These are phyloP conservation scores for Aurantiochytrium sp. DNA, from an alignment of 108 stramenopile genomes.

Conservation along the genomic window DNA sequence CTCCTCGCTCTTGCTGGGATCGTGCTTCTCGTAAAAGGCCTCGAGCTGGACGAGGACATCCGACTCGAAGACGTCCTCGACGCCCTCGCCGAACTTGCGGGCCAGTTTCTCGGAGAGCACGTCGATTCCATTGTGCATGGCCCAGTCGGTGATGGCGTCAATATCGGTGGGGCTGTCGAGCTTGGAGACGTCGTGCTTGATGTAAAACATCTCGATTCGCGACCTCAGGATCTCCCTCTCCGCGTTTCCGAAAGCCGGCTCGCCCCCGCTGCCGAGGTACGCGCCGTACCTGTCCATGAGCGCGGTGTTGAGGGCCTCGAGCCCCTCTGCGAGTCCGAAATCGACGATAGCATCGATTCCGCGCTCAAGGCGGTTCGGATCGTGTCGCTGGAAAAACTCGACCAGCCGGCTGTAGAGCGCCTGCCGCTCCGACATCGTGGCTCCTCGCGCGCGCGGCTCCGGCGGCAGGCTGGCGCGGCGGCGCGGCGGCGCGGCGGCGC, in stretches of 20 bases:
- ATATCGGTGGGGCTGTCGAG: constrained; percentile 19
- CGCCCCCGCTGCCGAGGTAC: background rate
- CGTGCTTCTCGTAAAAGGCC: constrained; percentile 11
- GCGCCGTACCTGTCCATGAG: constrained; percentile 7
- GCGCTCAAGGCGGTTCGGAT: background rate
- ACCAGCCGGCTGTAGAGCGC: background rate
- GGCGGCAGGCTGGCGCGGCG: background rate
- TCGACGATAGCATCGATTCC: background rate
- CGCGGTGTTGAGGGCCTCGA: background rate
- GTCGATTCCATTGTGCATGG: constrained; percentile 1
- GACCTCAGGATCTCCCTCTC: background rate
- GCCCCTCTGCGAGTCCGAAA: constrained; percentile 19
- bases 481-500: background rate
- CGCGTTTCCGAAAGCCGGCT: background rate
- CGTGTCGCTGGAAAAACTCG: background rate
- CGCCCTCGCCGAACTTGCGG: background rate
- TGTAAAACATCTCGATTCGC: constrained; percentile 22
- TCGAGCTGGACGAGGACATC: constrained; percentile 17
- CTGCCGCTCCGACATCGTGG: background rate
- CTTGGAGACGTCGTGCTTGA: constrained; percentile 4
- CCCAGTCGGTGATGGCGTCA: constrained; percentile 18
- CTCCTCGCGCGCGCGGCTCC: background rate
- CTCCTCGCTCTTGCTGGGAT: background rate
- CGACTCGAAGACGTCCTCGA: background rate
- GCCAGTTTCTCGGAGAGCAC: constrained; percentile 4